A percentile compares a stretch with the other conserved stretches of the same genome.
Evolutionary conservation across 805 yeast genomes (phyloP).

Genomic region (Yueomyces sinensis): DNA sequence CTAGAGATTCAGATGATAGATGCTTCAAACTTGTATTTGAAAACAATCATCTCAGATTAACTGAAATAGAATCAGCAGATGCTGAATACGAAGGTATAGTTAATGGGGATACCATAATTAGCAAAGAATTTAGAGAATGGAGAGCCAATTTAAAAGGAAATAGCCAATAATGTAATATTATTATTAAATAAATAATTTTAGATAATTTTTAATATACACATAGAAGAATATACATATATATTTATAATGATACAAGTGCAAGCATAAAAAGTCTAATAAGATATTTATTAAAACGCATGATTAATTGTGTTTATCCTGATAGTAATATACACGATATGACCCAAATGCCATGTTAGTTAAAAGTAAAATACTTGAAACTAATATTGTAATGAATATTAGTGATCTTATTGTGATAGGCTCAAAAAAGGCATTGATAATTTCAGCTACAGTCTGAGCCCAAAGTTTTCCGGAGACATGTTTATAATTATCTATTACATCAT

Average conservation of each 20-base stretch:
- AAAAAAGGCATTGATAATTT: conserved; percentile 63
- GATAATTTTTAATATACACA: too few relatives aligned
- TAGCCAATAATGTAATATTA: too few relatives aligned
- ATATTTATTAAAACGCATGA: too few relatives aligned
- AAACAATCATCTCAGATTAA: conserved; percentile 38
- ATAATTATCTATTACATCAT: conserved; percentile 25
- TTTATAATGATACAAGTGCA: too few relatives aligned
- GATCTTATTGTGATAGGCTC: conserved; percentile 62
- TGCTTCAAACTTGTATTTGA: conserved; percentile 41
- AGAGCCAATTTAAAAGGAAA: conserved; percentile 25
- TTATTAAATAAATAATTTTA: too few relatives aligned
- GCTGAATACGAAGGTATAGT: conserved; percentile 26
- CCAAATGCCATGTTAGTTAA: conserved; percentile 41
- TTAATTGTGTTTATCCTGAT: too few relatives aligned
- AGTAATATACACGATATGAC: conserved; percentile 22
- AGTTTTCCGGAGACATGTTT: conserved; percentile 55
- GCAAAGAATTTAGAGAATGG: conserved; percentile 42
- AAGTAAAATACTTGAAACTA: conserved; percentile 39
- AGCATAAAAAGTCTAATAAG: too few relatives aligned
- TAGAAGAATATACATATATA: too few relatives aligned
- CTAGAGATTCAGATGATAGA: conserved; percentile 41
- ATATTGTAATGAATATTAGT: conserved; percentile 32
- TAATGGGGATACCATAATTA: conserved; percentile 28
- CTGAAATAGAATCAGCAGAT: conserved; percentile 29
- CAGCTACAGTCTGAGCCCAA: conserved; percentile 75